A percentile compares a stretch with the other conserved stretches of the same genome.
phyloP scores from a whole-genome alignment of 495 filamentous ascomycete genomes.

The Podospora appendiculata region DNA sequence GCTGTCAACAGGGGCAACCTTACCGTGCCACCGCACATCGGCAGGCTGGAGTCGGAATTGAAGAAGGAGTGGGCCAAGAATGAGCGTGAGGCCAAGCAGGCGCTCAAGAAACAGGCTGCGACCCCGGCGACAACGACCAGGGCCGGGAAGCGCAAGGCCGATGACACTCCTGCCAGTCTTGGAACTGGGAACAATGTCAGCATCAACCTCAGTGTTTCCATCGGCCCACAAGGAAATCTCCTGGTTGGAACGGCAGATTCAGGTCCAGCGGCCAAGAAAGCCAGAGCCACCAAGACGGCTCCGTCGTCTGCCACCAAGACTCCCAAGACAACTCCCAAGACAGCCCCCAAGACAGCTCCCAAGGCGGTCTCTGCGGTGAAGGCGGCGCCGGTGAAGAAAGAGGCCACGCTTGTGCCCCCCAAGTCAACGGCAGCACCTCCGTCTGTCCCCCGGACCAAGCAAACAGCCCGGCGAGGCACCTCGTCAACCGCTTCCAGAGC shows the following conservation, averaged over 20 bases:
- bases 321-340: not conserved
- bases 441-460: conserved; percentile 1
- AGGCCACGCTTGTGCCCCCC: not conserved
- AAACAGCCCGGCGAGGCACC: conserved; percentile 9
- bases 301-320: not conserved
- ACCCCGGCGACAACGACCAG: not conserved
- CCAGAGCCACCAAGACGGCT: conserved; percentile 4
- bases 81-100: conserved; percentile 37
- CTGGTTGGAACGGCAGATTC: not conserved
- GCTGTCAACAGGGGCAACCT: conserved; percentile 38
- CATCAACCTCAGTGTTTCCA: conserved; percentile 8
- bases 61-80: conserved; percentile 44
- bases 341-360: not conserved
- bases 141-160: conserved; percentile 26
- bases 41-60: conserved; percentile 40
- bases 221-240: conserved; percentile 5
- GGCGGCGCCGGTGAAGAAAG: not conserved
- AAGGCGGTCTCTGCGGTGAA: not conserved
- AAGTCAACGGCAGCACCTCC: not conserved
- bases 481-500: not conserved
- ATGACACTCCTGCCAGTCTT: conserved; percentile 1
- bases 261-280: conserved; percentile 9
- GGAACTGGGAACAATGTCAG: conserved; percentile 1
- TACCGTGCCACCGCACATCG: conserved; percentile 33
- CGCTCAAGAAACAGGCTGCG: conserved; percentile 14